A percentile compares a stretch with the other conserved stretches of the same genome.
These are phyloP conservation scores for Didymella segeticola DNA, from an alignment of 2,329 filamentous ascomycete species.

Conservation along the genomic window DNA sequence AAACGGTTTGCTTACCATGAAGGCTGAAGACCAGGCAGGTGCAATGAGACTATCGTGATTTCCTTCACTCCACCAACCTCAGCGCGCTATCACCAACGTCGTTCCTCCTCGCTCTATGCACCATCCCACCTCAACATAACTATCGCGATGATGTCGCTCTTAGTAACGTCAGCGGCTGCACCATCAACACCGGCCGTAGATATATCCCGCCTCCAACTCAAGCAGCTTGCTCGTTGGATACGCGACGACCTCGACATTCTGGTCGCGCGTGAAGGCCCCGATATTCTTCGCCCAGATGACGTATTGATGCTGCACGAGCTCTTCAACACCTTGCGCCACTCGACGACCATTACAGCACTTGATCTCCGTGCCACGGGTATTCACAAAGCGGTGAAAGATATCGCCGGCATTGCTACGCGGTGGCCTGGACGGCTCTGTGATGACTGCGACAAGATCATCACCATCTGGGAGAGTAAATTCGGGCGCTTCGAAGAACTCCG, in stretches of 20 bases:
- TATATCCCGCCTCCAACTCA: slow-evolving; percentile 34
- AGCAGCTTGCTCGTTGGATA: slow-evolving; percentile 52
- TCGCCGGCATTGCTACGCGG: slow-evolving; percentile 54
- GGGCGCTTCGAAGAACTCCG: slow-evolving; percentile 49
- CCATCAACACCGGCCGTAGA: background rate
- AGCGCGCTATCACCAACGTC: background rate
- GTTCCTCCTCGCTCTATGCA: background rate
- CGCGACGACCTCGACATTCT: slow-evolving; percentile 56
- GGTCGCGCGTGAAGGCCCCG: slow-evolving; percentile 54
- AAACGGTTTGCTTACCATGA: no score
- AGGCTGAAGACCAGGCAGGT: no score
- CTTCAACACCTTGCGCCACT: slow-evolving; percentile 36
- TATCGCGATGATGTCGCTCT: background rate
- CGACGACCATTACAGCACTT: slow-evolving; percentile 37
- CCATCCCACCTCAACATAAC: background rate
- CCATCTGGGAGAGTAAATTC: slow-evolving; percentile 49
- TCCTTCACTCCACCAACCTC: background rate
- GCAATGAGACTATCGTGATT: no score
- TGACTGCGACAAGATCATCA: slow-evolving; percentile 52
- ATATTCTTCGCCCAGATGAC: slow-evolving; percentile 53
- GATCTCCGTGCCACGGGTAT: slow-evolving; percentile 54
- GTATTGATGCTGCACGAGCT: slow-evolving; percentile 54
- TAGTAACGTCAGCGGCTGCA: background rate
- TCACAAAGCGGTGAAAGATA: slow-evolving; percentile 53
- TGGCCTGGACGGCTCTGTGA: slow-evolving; percentile 56